Base-by-base conservation (phyloP, 768 basidiomycete species). In the Lanmaoa pseudosensibilis region DNA sequence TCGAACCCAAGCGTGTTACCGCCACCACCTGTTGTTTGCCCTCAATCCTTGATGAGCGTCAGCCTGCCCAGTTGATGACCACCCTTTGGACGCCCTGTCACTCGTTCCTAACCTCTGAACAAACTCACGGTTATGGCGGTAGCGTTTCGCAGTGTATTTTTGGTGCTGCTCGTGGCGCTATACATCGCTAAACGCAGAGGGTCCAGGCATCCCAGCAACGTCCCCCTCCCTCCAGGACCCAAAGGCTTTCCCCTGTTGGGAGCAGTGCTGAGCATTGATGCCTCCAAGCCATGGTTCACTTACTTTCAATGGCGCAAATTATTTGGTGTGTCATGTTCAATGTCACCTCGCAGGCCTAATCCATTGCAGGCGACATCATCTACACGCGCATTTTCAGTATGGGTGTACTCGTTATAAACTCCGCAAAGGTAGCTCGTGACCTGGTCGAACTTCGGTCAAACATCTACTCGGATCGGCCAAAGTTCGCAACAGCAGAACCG, bases 181-280 rank as follows among this genome's bases (percentile, higher is more conserved):
- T 67, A 60, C 32, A 30, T 66, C n/a, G 13, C 36, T 9, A 52
- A 37, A 53, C 49, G 59, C 50, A 46, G 32, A 19, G 11, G 36
- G n/a, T 21, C 54, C 30, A 45, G 36, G 15, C 48, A 32, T 13
- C 46, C 43, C 4, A 33, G 19, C 12, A 52, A 52, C 8, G n/a
- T 44, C 39, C 62, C 73, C 19, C 72, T 82, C 30, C 80, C 79
- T 45, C 80, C 78, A 37, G 84, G 83, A 19, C 83, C 85, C 6
- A 79, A 70, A 63, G 76, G 79, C 44, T 63, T 83, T 36, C 73
- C 73, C 13, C 10, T 74, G 18, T 32, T 73, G 27, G 73, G 73
- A 40, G 60, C 57, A 16, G 56, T 50, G 19, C 52, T 65, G 27
- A 65, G 65, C 23, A 50, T 75, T n/a, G 63, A 75, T 41, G 15